A percentile compares a stretch with the other conserved stretches of the same genome.
Conservation (phyloP, 176 grass and related monocot genomes). For the Zoysia japonica region DNA sequence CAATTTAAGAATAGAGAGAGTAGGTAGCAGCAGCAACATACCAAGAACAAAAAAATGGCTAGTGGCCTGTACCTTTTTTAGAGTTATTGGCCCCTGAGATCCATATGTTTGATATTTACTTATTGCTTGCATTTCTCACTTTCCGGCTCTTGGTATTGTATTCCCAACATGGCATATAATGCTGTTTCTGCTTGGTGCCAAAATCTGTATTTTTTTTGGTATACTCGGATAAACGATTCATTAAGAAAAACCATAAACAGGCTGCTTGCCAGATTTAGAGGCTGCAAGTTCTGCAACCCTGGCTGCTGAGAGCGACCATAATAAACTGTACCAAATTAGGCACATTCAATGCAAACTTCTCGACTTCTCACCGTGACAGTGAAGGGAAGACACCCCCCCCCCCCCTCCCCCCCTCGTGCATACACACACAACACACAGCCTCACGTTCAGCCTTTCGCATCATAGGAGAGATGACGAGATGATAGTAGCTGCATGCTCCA, state of each 20-base stretch:
- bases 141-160: neutral
- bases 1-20: neutral
- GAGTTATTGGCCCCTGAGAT: constrained; percentile 11
- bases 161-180: constrained; percentile 6
- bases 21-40: constrained; percentile 1
- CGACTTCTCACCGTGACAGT: neutral
- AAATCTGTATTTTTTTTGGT: neutral
- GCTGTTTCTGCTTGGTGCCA: neutral
- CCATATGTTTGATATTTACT: neutral
- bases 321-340: constrained; percentile 32
- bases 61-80: constrained; percentile 23
- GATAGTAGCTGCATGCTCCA: constrained; percentile 19
- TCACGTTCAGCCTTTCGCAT: constrained; percentile 47
- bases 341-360: constrained; percentile 43
- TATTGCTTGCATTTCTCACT: constrained; percentile 13
- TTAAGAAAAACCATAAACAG: neutral
- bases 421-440: neutral
- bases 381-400: neutral
- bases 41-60: constrained; percentile 13
- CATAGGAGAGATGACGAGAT: constrained; percentile 45
- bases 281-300: neutral
- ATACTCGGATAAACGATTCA: neutral
- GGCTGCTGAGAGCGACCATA: constrained; percentile 29
- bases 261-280: constrained; percentile 10
- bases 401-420: too few relatives aligned